Percentiles rank a stretch among this genome's conserved stretches.
Evolutionary conservation across 495 filamentous ascomycete genomes (phyloP).

Genomic region (Terfezia claveryi): DNA sequence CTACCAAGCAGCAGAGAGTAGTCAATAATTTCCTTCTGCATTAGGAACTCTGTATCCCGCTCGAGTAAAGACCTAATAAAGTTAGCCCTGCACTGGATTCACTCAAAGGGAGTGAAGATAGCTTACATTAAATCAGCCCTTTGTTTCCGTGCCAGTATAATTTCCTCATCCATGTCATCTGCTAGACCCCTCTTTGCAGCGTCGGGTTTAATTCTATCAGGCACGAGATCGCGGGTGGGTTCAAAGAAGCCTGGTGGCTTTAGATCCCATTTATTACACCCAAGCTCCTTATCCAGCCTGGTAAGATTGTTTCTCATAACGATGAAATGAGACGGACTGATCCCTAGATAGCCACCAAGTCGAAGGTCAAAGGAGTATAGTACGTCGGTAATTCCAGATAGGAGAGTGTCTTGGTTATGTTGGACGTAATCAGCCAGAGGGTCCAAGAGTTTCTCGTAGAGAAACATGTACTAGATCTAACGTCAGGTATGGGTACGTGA

Average conservation of each 20-base stretch:
- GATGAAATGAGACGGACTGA: slow-evolving; percentile 16
- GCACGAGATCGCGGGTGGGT: slow-evolving; percentile 14
- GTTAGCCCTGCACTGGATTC: background rate
- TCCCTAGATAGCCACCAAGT: slow-evolving; percentile 11
- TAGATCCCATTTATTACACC: slow-evolving; percentile 14
- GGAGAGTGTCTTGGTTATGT: slow-evolving; percentile 6
- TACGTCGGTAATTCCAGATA: slow-evolving; percentile 11
- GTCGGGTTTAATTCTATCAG: slow-evolving; percentile 10
- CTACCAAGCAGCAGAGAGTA: slow-evolving; percentile 16
- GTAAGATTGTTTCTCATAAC: slow-evolving; percentile 13
- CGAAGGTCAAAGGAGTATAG: slow-evolving; percentile 13
- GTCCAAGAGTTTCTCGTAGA: slow-evolving; percentile 11
- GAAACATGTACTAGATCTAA: slow-evolving; percentile 6
- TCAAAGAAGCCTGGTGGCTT: slow-evolving; percentile 18
- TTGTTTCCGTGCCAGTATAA: slow-evolving; percentile 8
- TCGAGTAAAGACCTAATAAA: slow-evolving; percentile 11
- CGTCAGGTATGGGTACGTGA: background rate
- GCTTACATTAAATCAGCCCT: slow-evolving; percentile 10
- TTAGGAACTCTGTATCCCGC: slow-evolving; percentile 13
- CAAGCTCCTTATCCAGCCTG: slow-evolving; percentile 10
- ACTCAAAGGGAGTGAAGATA: background rate
- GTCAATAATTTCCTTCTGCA: slow-evolving; percentile 18
- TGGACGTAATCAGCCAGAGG: slow-evolving; percentile 3
- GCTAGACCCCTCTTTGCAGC: slow-evolving; percentile 14
- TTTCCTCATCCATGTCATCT: slow-evolving; percentile 16